These are phyloP conservation scores for Sporisorium scitamineum DNA, from an alignment of 1,284 basidiomycete genomes.

Conservation along the genomic window DNA sequence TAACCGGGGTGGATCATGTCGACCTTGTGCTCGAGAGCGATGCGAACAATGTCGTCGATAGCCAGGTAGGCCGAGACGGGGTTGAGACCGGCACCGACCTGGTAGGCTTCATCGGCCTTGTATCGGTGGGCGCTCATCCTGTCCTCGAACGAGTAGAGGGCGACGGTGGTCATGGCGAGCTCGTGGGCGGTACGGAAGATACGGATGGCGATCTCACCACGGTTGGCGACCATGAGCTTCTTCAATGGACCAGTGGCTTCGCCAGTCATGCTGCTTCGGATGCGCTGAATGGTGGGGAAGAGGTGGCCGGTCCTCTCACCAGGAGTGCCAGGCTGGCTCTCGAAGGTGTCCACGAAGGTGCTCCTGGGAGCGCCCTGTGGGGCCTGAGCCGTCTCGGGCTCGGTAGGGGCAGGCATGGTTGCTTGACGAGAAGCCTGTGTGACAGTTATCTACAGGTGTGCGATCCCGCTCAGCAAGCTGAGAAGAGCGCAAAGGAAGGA, in stretches of 20 bases:
- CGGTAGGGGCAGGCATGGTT: slow-evolving; percentile 33
- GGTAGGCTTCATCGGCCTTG: slow-evolving; percentile 99
- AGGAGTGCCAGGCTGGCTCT: slow-evolving; percentile 62
- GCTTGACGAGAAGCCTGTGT: neutral
- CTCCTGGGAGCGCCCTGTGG: slow-evolving; percentile 51
- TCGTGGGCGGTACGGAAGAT: slow-evolving; percentile 99
- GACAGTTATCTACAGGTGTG: neutral
- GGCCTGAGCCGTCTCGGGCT: slow-evolving; percentile 55
- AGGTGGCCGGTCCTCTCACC: slow-evolving; percentile 62
- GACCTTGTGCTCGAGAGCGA: slow-evolving; percentile 83
- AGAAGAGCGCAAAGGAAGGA: neutral
- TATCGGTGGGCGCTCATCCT: slow-evolving; percentile 96
- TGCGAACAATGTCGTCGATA: slow-evolving; percentile 91
- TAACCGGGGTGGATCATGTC: slow-evolving; percentile 95
- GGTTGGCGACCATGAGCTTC: slow-evolving; percentile 68
- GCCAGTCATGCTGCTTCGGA: slow-evolving; percentile 57
- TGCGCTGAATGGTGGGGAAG: slow-evolving; percentile 63
- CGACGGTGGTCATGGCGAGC: slow-evolving; percentile 98
- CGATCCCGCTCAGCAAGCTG: neutral
- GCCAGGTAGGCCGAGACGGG: slow-evolving; percentile 97
- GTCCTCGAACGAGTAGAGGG: slow-evolving; percentile 98
- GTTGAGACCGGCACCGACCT: slow-evolving; percentile 93
- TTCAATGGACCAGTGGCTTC: slow-evolving; percentile 54
- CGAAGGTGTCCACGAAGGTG: slow-evolving; percentile 64
- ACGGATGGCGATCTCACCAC: slow-evolving; percentile 90